These are phyloP conservation scores for Termitomyces sp. DNA, from an alignment of 768 basidiomycete species.

Conservation along the genomic window DNA sequence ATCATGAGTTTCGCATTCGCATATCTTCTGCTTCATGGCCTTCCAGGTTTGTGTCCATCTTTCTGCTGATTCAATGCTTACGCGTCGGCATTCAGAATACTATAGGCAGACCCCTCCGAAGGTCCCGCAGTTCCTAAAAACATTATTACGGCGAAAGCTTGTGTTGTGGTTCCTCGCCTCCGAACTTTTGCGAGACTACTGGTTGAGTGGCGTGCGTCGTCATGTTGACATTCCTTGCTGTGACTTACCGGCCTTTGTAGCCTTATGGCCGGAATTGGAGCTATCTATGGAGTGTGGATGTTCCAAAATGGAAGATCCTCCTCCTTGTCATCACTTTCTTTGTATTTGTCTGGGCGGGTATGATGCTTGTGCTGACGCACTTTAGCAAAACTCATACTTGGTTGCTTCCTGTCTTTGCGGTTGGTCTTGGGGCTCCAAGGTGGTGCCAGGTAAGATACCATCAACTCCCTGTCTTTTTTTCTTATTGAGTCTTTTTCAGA, in stretches of 20 bases:
- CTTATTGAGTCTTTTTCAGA: slow-evolving; percentile 31
- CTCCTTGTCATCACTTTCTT: slow-evolving; percentile 83
- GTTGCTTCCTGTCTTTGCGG: slow-evolving; percentile 91
- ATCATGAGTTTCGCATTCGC: slow-evolving; percentile 71
- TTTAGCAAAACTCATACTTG: slow-evolving; percentile 95
- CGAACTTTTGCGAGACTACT: slow-evolving; percentile 88
- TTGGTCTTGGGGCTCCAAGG: slow-evolving; percentile 87
- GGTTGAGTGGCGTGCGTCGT: slow-evolving; percentile 74
- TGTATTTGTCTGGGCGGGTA: slow-evolving; percentile 75
- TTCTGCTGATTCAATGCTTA: not conserved
- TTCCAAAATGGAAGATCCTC: slow-evolving; percentile 80
- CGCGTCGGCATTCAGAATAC: slow-evolving; percentile 49
- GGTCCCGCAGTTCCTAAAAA: slow-evolving; percentile 88
- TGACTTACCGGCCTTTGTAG: slow-evolving; percentile 28
- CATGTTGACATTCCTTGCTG: not conserved
- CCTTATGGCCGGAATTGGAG: slow-evolving; percentile 94
- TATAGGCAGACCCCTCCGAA: slow-evolving; percentile 92
- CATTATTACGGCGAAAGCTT: slow-evolving; percentile 84
- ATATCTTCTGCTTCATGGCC: slow-evolving; percentile 79
- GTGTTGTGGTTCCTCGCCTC: slow-evolving; percentile 95
- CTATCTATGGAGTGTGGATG: slow-evolving; percentile 84
- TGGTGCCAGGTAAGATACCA: slow-evolving; percentile 76
- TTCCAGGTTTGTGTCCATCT: slow-evolving; percentile 57
- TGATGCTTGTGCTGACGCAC: slow-evolving; percentile 71
- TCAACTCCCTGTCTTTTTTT: not conserved